These are phyloP conservation scores for Stephania cephalantha DNA, from an alignment of 164 flowering plant genomes.

Conservation along the genomic window DNA sequence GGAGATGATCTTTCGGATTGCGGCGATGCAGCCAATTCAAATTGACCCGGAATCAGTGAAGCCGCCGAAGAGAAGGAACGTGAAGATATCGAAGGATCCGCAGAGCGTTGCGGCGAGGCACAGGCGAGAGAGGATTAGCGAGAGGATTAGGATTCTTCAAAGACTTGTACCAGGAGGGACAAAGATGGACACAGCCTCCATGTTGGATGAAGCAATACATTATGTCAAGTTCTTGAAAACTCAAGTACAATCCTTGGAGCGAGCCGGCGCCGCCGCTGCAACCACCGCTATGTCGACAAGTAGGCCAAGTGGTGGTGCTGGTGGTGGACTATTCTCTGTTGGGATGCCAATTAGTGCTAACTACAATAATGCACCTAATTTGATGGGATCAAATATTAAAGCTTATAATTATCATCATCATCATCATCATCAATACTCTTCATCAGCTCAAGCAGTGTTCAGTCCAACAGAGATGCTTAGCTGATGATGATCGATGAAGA, in stretches of 20 bases:
- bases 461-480: constrained; percentile 28
- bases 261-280: neutral
- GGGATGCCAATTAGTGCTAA: constrained; percentile 18
- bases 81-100: constrained; percentile 57
- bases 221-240: constrained; percentile 55
- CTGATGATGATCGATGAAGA: constrained; percentile 5
- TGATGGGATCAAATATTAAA: constrained; percentile 11
- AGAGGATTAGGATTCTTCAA: constrained; percentile 53
- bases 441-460: constrained; percentile 9
- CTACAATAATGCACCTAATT: constrained; percentile 9
- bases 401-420: constrained; percentile 21
- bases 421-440: neutral
- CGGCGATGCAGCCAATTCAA: constrained; percentile 62
- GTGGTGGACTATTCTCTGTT: constrained; percentile 26
- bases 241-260: constrained; percentile 45
- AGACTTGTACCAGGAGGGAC: constrained; percentile 63
- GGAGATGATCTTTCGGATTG: constrained; percentile 56
- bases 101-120: constrained; percentile 64
- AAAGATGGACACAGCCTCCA: constrained; percentile 64
- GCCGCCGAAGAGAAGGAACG: constrained; percentile 55
- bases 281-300: neutral
- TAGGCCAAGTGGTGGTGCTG: neutral
- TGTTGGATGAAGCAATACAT: constrained; percentile 60
- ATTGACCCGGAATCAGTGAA: constrained; percentile 59
- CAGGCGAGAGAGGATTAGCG: constrained; percentile 54